phyloP scores from a whole-genome alignment of 106 monocot genomes.

The Phalaenopsis aphrodite region DNA sequence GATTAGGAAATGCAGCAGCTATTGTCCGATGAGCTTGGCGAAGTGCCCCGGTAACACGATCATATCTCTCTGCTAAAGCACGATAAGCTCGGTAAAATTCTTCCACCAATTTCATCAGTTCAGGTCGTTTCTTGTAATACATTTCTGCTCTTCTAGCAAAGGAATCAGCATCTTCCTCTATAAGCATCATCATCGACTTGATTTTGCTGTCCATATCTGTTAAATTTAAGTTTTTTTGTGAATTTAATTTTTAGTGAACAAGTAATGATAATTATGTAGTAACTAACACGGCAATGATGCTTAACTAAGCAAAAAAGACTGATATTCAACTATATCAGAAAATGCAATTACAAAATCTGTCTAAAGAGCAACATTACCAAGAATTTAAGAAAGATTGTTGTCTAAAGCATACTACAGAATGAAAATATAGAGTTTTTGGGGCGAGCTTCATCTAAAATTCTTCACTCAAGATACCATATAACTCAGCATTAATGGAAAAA shows the following conservation, averaged over 20 bases:
- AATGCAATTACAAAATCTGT: too few species aligned
- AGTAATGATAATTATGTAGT: neutral
- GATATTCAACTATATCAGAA: too few species aligned
- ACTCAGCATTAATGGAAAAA: neutral
- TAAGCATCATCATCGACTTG: slow-evolving; percentile 81
- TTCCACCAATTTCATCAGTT: slow-evolving; percentile 88
- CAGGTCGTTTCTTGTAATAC: slow-evolving; percentile 95
- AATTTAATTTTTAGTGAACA: neutral
- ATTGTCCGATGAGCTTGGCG: slow-evolving; percentile 81
- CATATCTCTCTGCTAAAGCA: slow-evolving; percentile 93
- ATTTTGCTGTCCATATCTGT: slow-evolving; percentile 90
- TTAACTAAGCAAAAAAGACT: too few species aligned
- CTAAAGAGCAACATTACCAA: neutral
- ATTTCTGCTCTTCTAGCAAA: slow-evolving; percentile 91
- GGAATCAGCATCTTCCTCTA: slow-evolving; percentile 97
- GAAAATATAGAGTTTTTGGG: neutral
- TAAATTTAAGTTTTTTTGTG: neutral
- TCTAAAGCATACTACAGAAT: neutral
- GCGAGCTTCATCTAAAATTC: neutral
- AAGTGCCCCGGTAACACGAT: slow-evolving; percentile 87
- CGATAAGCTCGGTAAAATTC: slow-evolving; percentile 96
- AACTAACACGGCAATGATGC: neutral
- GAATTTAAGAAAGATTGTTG: neutral
- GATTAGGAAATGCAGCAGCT: slow-evolving; percentile 78
- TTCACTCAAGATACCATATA: neutral